phyloP scores from a whole-genome alignment of 768 basidiomycete species.

The Trametes coccinea region DNA sequence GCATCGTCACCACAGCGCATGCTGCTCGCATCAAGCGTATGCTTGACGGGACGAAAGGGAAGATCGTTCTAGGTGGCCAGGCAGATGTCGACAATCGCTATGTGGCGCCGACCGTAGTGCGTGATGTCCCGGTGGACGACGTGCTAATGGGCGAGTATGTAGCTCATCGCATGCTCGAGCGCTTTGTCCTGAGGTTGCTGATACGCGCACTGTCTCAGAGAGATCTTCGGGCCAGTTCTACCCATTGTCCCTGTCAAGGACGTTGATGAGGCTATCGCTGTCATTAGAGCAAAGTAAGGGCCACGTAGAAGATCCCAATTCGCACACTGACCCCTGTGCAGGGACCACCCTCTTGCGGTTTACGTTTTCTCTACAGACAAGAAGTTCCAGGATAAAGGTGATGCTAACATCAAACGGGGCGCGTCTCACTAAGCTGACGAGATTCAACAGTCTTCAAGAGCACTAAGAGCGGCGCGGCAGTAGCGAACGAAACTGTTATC shows the following conservation, averaged over 20 bases:
- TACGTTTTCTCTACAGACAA: conserved; percentile 73
- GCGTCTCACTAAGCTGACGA: too few species aligned
- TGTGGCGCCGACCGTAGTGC: conserved; percentile 75
- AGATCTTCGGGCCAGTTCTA: conserved; percentile 83
- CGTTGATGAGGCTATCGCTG: conserved; percentile 69
- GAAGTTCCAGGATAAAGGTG: conserved; percentile 62
- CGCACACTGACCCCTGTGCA: conserved; percentile 27
- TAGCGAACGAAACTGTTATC: conserved; percentile 72
- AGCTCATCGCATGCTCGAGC: not conserved
- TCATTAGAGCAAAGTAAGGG: conserved; percentile 59
- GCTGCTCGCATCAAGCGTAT: conserved; percentile 60
- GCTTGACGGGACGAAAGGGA: conserved; percentile 67
- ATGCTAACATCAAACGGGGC: not conserved
- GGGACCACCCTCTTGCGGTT: conserved; percentile 72
- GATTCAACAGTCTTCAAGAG: conserved; percentile 54
- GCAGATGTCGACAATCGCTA: conserved; percentile 56
- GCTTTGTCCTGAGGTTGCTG: not conserved
- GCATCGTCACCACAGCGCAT: conserved; percentile 55
- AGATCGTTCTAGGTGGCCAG: conserved; percentile 63
- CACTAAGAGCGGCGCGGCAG: conserved; percentile 69
- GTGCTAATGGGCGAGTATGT: conserved; percentile 76
- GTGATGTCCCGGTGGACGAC: conserved; percentile 60
- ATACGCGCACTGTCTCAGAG: conserved; percentile 43
- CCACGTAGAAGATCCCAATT: not conserved
- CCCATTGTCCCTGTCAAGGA: conserved; percentile 72